phyloP scores from a whole-genome alignment of 148 eudicot genomes.

The Simmondsia chinensis region DNA sequence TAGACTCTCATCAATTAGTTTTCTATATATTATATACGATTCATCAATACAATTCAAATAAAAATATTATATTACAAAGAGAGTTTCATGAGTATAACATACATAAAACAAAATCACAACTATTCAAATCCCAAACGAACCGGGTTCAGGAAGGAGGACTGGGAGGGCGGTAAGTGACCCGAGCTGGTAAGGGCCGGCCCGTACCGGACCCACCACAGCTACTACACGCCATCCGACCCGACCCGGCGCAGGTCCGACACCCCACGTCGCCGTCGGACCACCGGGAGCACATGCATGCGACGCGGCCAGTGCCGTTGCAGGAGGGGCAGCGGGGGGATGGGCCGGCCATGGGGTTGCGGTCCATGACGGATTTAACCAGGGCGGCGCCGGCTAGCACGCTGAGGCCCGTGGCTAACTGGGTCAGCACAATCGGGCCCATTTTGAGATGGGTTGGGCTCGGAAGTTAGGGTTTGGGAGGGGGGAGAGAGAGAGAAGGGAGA shows the following conservation, averaged over 20 bases:
- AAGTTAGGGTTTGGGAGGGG: not conserved
- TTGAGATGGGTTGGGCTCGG: not conserved
- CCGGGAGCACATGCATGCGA: slow-evolving; percentile 58
- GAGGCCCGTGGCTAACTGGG: slow-evolving; percentile 72
- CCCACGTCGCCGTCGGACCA: slow-evolving; percentile 94
- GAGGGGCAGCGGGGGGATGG: slow-evolving; percentile 53
- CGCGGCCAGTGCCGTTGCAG: slow-evolving; percentile 86
- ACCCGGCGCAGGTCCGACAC: slow-evolving; percentile 64
- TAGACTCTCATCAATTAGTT: too few species aligned
- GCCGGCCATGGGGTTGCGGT: slow-evolving; percentile 55
- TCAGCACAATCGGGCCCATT: slow-evolving; percentile 68
- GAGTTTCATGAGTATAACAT: too few species aligned
- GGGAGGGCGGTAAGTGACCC: slow-evolving; percentile 31
- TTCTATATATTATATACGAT: too few species aligned
- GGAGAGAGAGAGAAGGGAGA: not conserved
- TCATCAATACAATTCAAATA: too few species aligned
- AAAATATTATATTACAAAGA: too few species aligned
- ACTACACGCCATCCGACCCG: slow-evolving; percentile 63
- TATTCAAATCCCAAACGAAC: too few species aligned
- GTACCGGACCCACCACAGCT: slow-evolving; percentile 92
- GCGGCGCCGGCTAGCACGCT: slow-evolving; percentile 78
- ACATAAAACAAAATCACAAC: too few species aligned
- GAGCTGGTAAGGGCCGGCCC: slow-evolving; percentile 68
- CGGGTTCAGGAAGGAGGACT: too few species aligned
- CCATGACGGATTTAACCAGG: slow-evolving; percentile 53